phyloP scores from a whole-genome alignment of 2,329 filamentous ascomycete species.

The Trichoderma sp. region DNA sequence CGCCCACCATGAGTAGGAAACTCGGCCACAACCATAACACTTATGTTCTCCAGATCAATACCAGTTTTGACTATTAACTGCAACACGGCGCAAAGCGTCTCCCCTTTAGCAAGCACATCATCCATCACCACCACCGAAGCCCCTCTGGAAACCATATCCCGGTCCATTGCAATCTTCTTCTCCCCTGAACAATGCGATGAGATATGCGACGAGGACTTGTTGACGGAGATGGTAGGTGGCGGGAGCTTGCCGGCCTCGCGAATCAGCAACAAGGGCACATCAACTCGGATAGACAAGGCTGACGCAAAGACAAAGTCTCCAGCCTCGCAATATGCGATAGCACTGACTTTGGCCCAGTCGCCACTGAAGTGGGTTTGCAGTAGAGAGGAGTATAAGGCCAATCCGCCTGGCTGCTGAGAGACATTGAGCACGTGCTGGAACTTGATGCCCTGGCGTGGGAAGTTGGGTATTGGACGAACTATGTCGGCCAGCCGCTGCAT shows the following conservation, averaged over 20 bases:
- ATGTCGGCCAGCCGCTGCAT: conserved; percentile 51
- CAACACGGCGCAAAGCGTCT: conserved; percentile 56
- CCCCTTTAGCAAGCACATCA: conserved; percentile 59
- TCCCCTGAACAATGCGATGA: conserved; percentile 43
- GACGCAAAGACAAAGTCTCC: conserved; percentile 60
- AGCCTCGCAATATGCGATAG: conserved; percentile 56
- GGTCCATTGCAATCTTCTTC: conserved; percentile 53
- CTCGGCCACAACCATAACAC: conserved; percentile 57
- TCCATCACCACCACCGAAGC: conserved; percentile 58
- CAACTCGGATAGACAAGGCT: conserved; percentile 46
- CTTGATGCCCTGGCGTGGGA: conserved; percentile 52
- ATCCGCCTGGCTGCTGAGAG: conserved; percentile 51
- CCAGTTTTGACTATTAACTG: conserved; percentile 49
- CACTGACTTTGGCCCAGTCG: conserved; percentile 49
- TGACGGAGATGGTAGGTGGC: conserved; percentile 53
- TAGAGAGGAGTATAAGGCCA: conserved; percentile 54
- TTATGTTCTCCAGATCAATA: conserved; percentile 44
- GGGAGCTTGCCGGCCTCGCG: conserved; percentile 62
- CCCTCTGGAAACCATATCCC: conserved; percentile 42
- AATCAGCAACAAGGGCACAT: conserved; percentile 51
- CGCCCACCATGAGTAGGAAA: conserved; percentile 58
- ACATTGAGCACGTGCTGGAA: conserved; percentile 63
- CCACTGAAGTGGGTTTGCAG: conserved; percentile 48
- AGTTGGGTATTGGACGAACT: conserved; percentile 51
- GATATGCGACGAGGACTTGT: conserved; percentile 54